A percentile compares a stretch with the other conserved stretches of the same genome.
Evolutionary conservation across 108 stramenopile species (phyloP).

Genomic region (Fistulifera solaris): DNA sequence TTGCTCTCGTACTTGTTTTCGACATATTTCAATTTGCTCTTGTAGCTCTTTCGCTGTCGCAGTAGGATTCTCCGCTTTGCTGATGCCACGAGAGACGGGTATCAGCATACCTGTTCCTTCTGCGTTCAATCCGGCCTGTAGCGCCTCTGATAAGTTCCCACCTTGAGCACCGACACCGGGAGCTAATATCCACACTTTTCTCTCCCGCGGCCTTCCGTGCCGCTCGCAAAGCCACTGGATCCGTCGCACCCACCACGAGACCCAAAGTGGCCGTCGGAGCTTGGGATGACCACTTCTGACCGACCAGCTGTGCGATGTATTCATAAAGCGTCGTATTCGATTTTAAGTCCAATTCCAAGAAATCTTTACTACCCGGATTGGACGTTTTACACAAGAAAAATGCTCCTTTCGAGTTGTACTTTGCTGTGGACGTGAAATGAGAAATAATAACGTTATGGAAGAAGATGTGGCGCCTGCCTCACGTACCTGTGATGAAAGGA

Average conservation of each 20-base stretch:
- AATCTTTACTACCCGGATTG: conserved; percentile 89
- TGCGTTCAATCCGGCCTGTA: conserved; percentile 69
- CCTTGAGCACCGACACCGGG: conserved; percentile 98
- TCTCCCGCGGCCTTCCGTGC: conserved; percentile 73
- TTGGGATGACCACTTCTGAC: conserved; percentile 49
- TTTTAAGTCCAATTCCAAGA: conserved; percentile 64
- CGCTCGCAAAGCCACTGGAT: conserved; percentile 61
- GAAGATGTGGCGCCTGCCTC: background rate
- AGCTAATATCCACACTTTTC: conserved; percentile 89
- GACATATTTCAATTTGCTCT: conserved; percentile 41
- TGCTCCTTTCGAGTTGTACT: conserved; percentile 75
- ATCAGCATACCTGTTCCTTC: conserved; percentile 81
- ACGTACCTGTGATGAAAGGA: conserved; percentile 89
- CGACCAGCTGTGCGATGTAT: conserved; percentile 70
- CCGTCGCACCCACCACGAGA: conserved; percentile 97
- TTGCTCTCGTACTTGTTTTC: conserved; percentile 5
- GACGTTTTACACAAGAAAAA: conserved; percentile 99
- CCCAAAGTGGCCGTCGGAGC: conserved; percentile 44
- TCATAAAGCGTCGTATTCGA: conserved; percentile 66
- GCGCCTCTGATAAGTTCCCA: conserved; percentile 80
- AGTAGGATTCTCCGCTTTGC: conserved; percentile 67
- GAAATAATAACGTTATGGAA: background rate
- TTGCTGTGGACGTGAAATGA: conserved; percentile 21
- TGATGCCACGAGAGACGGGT: conserved; percentile 92
- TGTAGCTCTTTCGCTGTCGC: conserved; percentile 70